Percentiles rank a stretch among this genome's conserved stretches.
phyloP scores from a whole-genome alignment of 1,139 yeast species.

The Geotrichum reessii region DNA sequence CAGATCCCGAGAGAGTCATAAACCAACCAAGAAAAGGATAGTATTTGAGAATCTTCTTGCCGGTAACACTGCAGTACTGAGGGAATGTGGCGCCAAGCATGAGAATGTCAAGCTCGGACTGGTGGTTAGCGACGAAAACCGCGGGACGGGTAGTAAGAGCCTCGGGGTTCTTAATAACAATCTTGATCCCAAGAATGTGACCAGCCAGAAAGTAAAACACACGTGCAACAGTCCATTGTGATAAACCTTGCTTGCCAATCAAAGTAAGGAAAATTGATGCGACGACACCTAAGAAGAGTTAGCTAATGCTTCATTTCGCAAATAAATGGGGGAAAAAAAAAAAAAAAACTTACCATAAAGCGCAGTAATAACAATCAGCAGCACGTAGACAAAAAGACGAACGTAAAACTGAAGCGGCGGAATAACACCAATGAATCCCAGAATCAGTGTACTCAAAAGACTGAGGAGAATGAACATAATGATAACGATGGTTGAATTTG shows the following conservation, averaged over 20 bases:
- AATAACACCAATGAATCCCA: slow-evolving; percentile 35
- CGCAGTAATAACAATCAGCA: slow-evolving; percentile 32
- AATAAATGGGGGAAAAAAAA: background rate
- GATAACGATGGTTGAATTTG: background rate
- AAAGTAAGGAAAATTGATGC: slow-evolving; percentile 65
- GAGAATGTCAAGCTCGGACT: slow-evolving; percentile 73
- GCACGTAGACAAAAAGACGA: slow-evolving; percentile 33
- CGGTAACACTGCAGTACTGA: slow-evolving; percentile 85
- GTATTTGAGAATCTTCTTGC: slow-evolving; percentile 77
- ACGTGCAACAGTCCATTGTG: slow-evolving; percentile 89
- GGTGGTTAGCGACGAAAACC: slow-evolving; percentile 83
- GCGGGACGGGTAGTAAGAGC: slow-evolving; percentile 57
- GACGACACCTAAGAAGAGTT: slow-evolving; percentile 48
- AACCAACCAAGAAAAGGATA: slow-evolving; percentile 97
- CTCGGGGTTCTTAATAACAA: slow-evolving; percentile 60
- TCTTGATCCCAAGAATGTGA: slow-evolving; percentile 57
- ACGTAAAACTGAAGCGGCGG: slow-evolving; percentile 37
- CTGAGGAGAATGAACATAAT: slow-evolving; percentile 14
- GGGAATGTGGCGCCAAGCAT: slow-evolving; percentile 81
- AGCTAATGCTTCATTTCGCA: background rate
- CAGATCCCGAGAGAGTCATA: slow-evolving; percentile 84
- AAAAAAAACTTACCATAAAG: slow-evolving; percentile 28
- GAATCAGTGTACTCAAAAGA: slow-evolving; percentile 26
- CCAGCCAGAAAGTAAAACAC: slow-evolving; percentile 63
- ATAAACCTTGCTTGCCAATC: slow-evolving; percentile 67